Evolutionary conservation across 768 basidiomycete genomes (phyloP), one percentile per base, ranked within the genome.

Genomic region (Piloderma croceum): DNA sequence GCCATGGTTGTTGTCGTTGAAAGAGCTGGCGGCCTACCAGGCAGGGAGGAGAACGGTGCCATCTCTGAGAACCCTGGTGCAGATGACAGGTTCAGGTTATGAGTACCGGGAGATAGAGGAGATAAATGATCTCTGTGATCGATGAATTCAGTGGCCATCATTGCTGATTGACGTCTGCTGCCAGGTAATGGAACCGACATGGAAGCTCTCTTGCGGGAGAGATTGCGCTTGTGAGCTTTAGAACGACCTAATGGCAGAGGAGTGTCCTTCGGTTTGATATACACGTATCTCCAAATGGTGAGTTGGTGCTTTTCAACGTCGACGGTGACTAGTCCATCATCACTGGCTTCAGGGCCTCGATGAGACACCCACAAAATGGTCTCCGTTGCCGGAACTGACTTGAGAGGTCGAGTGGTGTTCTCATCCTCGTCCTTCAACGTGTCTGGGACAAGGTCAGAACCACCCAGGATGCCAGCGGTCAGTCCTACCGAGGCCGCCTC

Each of bases 401-500:
- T 70, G 23, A 77, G 64, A 1, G 73, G 74, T 34, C 68, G 74
- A 11, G 62, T 65, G 3, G 62, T 67, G 32, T 72, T 69, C 33
- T 76, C 73, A 35, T 73, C 71, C 49, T 81, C 75, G 47, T 82
- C 77, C 33, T 68, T 68, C 42, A 82, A 61, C 2, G 59, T 55
- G 2, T 67, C 57, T 10, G 37, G 63, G 42, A 36, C 53, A 37
- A 40, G 59, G 37, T 48, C 58, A 44, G 43, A 66, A 54, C 24
- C 71, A 6, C 76, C 75, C 3, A 73, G 50, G 20, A 88, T 81
- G 0, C 78, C 76, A 3, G 65, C 59, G 1, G 86, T 81, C 35
- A 83, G 57, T 5, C 85, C 86, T 12, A 90, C 76, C 7, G 81
- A 73, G 18, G 75, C 71, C 36, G 84, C 74, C 59, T 90, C 89